Conservation (phyloP, 495 filamentous ascomycete species). For the Usnea hakonensis region DNA sequence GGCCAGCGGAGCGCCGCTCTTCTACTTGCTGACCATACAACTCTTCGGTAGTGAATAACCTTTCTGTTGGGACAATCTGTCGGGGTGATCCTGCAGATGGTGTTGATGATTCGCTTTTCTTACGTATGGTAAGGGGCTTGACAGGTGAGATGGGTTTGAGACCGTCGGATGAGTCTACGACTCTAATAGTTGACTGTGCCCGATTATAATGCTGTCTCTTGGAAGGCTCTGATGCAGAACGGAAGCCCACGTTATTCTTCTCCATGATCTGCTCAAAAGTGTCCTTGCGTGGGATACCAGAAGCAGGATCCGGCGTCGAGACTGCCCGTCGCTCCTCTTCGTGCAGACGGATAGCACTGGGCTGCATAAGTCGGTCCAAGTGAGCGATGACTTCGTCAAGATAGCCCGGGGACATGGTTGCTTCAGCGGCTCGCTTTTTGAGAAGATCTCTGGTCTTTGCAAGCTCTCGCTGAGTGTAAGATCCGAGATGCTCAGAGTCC, state of each 20-base stretch:
- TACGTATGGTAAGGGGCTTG: slow-evolving; percentile 48
- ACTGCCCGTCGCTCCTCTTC: slow-evolving; percentile 36
- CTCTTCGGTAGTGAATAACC: slow-evolving; percentile 9
- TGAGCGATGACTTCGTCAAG: slow-evolving; percentile 54
- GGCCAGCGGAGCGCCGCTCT: slow-evolving; percentile 16
- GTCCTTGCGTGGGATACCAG: slow-evolving; percentile 21
- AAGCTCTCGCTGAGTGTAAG: slow-evolving; percentile 44
- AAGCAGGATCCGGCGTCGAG: slow-evolving; percentile 49
- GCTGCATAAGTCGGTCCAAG: slow-evolving; percentile 54
- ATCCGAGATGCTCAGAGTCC: slow-evolving; percentile 33
- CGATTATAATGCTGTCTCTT: slow-evolving; percentile 3
- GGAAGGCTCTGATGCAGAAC: slow-evolving; percentile 22
- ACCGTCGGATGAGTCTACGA: slow-evolving; percentile 32
- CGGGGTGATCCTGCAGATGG: slow-evolving; percentile 17
- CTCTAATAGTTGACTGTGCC: slow-evolving; percentile 36
- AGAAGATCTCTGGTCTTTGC: slow-evolving; percentile 51
- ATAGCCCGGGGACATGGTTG: slow-evolving; percentile 36
- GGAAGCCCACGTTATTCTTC: slow-evolving; percentile 15
- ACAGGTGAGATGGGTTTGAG: slow-evolving; percentile 23
- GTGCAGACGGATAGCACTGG: slow-evolving; percentile 29
- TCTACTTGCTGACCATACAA: slow-evolving; percentile 4
- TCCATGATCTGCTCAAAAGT: slow-evolving; percentile 24
- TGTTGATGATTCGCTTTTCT: slow-evolving; percentile 35
- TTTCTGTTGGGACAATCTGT: slow-evolving; percentile 4
- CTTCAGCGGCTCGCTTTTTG: slow-evolving; percentile 39